Evolutionary conservation across 116 monocot species (phyloP), one percentile per base, ranked within the genome.

Genomic region (Iris pallida): DNA sequence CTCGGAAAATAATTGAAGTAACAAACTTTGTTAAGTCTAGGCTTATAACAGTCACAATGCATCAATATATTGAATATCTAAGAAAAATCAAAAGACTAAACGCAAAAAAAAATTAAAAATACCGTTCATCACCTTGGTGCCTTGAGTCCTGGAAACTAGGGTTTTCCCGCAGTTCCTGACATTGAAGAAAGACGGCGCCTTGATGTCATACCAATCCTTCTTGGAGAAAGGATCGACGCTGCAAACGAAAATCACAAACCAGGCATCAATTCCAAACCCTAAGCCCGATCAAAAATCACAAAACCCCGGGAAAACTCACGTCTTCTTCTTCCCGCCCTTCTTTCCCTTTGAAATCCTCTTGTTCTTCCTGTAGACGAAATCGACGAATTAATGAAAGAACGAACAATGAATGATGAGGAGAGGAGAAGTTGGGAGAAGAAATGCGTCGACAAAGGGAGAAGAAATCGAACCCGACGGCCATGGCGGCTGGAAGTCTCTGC

Each of bases 201-300:
- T 95, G 63, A 94, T 88, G 58, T 94, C 90, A n/a, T 94, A 94
- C 94, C 94, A 94, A 52, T 90, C 94, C 81, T 94, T 94, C 79
- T 95, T 95, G 2, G 88, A 7, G 59, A 95, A 95, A 0, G 94
- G 90, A 82, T 90, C 94, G 5, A 90, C 94, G 6, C 94, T 95
- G 69, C 65, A 81, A 63, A 20, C n/a, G 5, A 45, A 30, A 30
- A 30, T 30, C 30, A 30, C 30, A 30, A 30, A 30, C 30, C 30
- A 30, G 30, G 3, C 30, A 30, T 30, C 30, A 30, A 30, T 30
- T 30, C 30, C 30, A 30, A 30, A 30, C 30, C 30, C 30, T 30
- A 30, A 30, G 2, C 30, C 30, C 3, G 30, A 30, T 30, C 30
- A 30, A n/a, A 30, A 30, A 30, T 30, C 30, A 30, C 49, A 13